A percentile compares a stretch with the other conserved stretches of the same genome.
Evolutionary conservation across 1,284 basidiomycete species (phyloP).

Genomic region (Farysia itapuensis): DNA sequence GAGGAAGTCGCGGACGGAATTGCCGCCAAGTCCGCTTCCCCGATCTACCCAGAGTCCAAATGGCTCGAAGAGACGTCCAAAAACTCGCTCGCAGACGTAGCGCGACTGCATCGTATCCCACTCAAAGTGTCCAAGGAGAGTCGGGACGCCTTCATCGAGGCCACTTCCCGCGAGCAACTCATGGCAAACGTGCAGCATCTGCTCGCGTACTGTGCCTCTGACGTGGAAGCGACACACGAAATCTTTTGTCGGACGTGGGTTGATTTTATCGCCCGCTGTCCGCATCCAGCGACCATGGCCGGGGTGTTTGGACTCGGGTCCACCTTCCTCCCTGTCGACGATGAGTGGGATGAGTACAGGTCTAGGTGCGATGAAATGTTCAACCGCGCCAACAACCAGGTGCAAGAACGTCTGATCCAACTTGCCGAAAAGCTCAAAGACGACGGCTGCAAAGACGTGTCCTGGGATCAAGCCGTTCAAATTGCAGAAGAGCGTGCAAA

Average conservation of each 20-base stretch:
- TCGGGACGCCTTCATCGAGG: constrained; percentile 72
- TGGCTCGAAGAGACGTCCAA: constrained; percentile 93
- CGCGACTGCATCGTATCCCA: constrained; percentile 77
- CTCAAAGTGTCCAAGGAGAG: constrained; percentile 78
- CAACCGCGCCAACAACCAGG: constrained; percentile 72
- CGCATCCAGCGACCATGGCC: constrained; percentile 89
- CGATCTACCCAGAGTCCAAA: constrained; percentile 7
- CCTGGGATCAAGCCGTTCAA: constrained; percentile 46
- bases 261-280: constrained; percentile 78
- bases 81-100: constrained; percentile 90
- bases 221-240: constrained; percentile 80
- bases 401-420: constrained; percentile 70
- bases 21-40: background rate
- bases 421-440: constrained; percentile 68
- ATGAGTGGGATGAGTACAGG: constrained; percentile 83
- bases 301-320: constrained; percentile 90
- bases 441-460: constrained; percentile 29
- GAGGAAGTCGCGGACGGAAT: constrained; percentile 30
- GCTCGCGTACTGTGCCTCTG: constrained; percentile 82
- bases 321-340: constrained; percentile 85
- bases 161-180: constrained; percentile 69
- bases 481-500: constrained; percentile 40
- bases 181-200: constrained; percentile 72
- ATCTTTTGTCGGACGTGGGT: constrained; percentile 83
- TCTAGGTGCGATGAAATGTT: constrained; percentile 77